phyloP scores from a whole-genome alignment of 2,329 filamentous ascomycete genomes.

The Ciborinia camelliae region DNA sequence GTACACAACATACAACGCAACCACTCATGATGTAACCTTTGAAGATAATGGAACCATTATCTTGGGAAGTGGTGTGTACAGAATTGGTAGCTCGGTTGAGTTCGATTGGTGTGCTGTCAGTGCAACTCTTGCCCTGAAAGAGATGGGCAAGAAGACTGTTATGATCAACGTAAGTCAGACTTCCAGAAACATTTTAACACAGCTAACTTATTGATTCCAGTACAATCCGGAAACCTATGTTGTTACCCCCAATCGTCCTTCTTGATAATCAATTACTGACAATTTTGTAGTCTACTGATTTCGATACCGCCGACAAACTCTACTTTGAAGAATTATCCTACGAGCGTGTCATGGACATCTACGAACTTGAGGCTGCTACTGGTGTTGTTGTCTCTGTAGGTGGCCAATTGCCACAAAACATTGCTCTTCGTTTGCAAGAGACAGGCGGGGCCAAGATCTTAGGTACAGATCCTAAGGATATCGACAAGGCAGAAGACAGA shows the following conservation, averaged over 20 bases:
- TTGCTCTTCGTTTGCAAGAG: slow-evolving; percentile 90
- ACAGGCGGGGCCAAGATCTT: slow-evolving; percentile 85
- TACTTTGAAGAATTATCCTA: slow-evolving; percentile 98
- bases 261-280: too few species aligned
- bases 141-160: slow-evolving; percentile 92
- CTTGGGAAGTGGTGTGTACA: slow-evolving; percentile 92
- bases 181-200: too few species aligned
- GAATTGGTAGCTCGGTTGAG: slow-evolving; percentile 95
- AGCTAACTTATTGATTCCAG: background rate
- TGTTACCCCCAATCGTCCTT: too few species aligned
- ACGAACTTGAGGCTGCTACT: slow-evolving; percentile 80
- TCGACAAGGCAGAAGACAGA: slow-evolving; percentile 96
- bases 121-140: slow-evolving; percentile 74
- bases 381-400: slow-evolving; percentile 95
- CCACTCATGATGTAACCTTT: slow-evolving; percentile 88
- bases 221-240: slow-evolving; percentile 58
- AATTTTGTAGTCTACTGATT: too few species aligned
- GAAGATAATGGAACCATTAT: slow-evolving; percentile 88
- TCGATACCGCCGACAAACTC: slow-evolving; percentile 82
- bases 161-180: slow-evolving; percentile 71
- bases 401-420: slow-evolving; percentile 95
- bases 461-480: slow-evolving; percentile 88
- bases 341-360: slow-evolving; percentile 98
- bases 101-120: slow-evolving; percentile 99
- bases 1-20: slow-evolving; percentile 97